phyloP scores from a whole-genome alignment of 2,329 filamentous ascomycete species.

The Stenocarpella maydis region DNA sequence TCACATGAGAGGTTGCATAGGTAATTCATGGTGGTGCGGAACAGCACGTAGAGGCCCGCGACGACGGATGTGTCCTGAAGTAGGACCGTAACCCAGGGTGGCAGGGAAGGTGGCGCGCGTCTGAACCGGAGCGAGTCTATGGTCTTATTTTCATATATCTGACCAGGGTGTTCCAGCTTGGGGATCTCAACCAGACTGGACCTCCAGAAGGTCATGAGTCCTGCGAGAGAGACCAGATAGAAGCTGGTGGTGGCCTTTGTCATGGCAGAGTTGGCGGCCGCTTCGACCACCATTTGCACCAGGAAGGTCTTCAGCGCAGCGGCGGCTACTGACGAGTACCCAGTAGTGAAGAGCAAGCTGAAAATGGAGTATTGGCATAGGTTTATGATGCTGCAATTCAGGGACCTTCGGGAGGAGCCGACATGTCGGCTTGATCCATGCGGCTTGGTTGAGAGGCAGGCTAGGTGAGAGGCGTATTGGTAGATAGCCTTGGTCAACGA shows the following conservation, averaged over 20 bases:
- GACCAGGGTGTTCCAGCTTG: background rate
- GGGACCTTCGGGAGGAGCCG: background rate
- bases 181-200: background rate
- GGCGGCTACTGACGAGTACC: background rate
- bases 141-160: constrained; percentile 1
- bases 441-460: background rate
- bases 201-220: background rate
- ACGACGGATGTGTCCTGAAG: background rate
- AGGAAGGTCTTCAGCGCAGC: background rate
- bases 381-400: constrained; percentile 12
- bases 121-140: background rate
- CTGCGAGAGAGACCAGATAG: background rate
- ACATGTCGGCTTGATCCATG: background rate
- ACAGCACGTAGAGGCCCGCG: background rate
- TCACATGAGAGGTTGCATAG: background rate
- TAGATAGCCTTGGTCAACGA: background rate
- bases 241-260: background rate
- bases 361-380: background rate
- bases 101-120: background rate
- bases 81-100: constrained; percentile 8
- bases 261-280: background rate
- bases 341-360: background rate
- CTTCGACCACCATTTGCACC: constrained; percentile 1
- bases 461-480: constrained; percentile 16
- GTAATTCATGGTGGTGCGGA: background rate